These are phyloP conservation scores for Rhodotorula sp. DNA, from an alignment of 1,284 basidiomycete species.

Conservation along the genomic window DNA sequence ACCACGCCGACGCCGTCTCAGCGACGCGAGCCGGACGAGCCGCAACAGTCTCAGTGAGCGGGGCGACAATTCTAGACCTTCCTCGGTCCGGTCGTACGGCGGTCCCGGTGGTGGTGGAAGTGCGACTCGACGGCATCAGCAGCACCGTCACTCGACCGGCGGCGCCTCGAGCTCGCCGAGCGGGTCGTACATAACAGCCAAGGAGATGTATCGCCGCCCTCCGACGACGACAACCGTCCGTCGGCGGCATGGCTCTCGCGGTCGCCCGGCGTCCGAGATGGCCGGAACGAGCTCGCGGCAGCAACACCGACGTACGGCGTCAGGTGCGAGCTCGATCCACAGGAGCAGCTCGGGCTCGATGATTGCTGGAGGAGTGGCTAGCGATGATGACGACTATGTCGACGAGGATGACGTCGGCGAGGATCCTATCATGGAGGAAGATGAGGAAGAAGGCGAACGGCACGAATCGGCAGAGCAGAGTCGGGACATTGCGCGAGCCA, in stretches of 20 bases:
- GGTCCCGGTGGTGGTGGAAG: background rate
- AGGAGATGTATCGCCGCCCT: constrained; percentile 22
- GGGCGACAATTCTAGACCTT: constrained; percentile 44
- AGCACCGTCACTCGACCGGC: constrained; percentile 17
- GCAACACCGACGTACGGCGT: constrained; percentile 6
- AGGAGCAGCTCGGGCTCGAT: constrained; percentile 28
- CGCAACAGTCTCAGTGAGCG: constrained; percentile 36
- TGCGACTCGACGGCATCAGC: constrained; percentile 24
- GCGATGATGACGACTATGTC: constrained; percentile 6
- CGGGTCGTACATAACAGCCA: constrained; percentile 17
- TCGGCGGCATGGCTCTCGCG: constrained; percentile 14
- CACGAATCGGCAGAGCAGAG: background rate
- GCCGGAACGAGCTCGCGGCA: constrained; percentile 3
- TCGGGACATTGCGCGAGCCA: background rate
- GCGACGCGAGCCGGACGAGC: constrained; percentile 46
- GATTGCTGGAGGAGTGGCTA: background rate
- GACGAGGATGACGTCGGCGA: constrained; percentile 15
- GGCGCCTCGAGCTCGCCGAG: constrained; percentile 24
- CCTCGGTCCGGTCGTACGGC: constrained; percentile 41
- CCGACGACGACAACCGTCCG: constrained; percentile 36
- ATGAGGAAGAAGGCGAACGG: constrained; percentile 14
- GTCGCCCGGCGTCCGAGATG: constrained; percentile 5
- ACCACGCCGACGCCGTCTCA: constrained; percentile 15
- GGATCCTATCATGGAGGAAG: constrained; percentile 19
- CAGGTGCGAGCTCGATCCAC: constrained; percentile 13